Evolutionary conservation across 2,329 filamentous ascomycete species (phyloP), one percentile per base, ranked within the genome.

Genomic region (Ophiostoma angusticollis): DNA sequence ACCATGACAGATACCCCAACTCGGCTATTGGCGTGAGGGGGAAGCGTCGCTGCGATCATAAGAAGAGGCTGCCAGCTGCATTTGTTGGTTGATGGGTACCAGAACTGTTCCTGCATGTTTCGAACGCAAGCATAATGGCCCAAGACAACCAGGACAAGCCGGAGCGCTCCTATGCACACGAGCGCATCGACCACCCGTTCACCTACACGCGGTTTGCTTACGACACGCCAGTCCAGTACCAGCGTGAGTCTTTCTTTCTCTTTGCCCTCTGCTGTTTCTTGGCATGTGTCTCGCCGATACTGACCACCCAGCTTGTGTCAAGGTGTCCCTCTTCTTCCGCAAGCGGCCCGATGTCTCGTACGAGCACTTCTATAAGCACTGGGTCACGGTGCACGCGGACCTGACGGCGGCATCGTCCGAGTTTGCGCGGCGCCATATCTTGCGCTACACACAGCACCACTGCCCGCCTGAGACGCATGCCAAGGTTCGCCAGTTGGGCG

Each of bases 351-450:
- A 38, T 25, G 34, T 37, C 16, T 41, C 39, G 1, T 34, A 37
- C 30, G 39, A 37, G 21, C 39, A 37, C 27, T 41, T 41, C n/a
- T 37, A 32, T n/a, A 24, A 34, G 24, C 39, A 41, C 34, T 41
- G 30, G 28, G 39, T 35, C 6, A 31, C 17, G 0, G 34, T 37
- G 3, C 39, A 41, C n/a, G 39, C 34, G 7, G 39, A 41, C 30
- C 9, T 41, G 34, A 41, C 39, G 11, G 35, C 24, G 21, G 34
- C 29, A 8, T 36, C 39, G 12, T 9, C 12, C 12, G 30, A 25
- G 17, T 41, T 41, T 22, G 21, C 17, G 8, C 9, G 3, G 5
- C 18, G 25, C 30, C 37, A 37, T 6, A 28, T 41, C 12, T 19
- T 37, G 14, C 28, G 39, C n/a, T 37, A 41, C 29, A 33, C 30